phyloP scores from a whole-genome alignment of 2,329 filamentous ascomycete genomes.

The Fusarium praegraminearum region DNA sequence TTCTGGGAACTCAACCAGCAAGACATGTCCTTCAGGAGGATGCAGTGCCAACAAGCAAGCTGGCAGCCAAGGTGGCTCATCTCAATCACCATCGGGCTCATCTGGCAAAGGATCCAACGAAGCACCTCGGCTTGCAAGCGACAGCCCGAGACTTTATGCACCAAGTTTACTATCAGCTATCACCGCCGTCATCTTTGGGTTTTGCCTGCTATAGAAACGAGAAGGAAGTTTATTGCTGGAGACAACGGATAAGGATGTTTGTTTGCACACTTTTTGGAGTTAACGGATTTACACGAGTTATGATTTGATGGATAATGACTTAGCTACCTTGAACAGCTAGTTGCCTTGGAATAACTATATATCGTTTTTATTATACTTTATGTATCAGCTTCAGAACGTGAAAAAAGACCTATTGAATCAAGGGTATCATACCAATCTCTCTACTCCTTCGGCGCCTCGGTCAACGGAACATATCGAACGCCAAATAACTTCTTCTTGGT shows the following conservation, averaged over 20 bases:
- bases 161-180: constrained; percentile 28
- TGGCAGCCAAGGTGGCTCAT: neutral
- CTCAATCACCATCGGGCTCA: neutral
- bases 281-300: constrained; percentile 6
- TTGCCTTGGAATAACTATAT: neutral
- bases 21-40: constrained; percentile 9
- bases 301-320: neutral
- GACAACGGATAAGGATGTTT: neutral
- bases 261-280: constrained; percentile 7
- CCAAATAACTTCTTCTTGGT: constrained; percentile 73
- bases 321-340: neutral
- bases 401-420: neutral
- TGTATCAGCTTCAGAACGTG: neutral
- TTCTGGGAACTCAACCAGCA: constrained; percentile 21
- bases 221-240: neutral
- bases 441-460: constrained; percentile 68
- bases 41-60: constrained; percentile 1
- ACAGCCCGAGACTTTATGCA: constrained; percentile 23
- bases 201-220: constrained; percentile 11
- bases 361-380: neutral
- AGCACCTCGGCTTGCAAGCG: constrained; percentile 23
- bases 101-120: neutral
- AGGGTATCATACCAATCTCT: neutral
- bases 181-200: constrained; percentile 30
- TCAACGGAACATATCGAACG: constrained; percentile 82